Conservation (phyloP, 495 filamentous ascomycete species). For the Penicillium taxi region DNA sequence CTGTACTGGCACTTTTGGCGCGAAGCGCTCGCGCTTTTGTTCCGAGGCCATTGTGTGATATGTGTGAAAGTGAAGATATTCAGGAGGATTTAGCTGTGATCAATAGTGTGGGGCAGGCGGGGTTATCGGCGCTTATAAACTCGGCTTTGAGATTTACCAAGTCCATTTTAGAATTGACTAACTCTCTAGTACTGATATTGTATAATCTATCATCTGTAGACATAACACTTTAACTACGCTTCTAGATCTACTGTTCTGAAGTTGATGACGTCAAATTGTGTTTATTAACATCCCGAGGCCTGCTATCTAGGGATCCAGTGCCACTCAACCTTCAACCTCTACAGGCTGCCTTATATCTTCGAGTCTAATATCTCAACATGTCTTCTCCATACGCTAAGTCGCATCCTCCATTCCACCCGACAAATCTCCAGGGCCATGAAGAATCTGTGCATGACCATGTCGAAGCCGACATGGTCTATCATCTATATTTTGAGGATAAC, state of each 20-base stretch:
- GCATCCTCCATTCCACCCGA: conserved; percentile 1
- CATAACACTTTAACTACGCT: no score
- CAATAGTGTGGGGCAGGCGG: conserved; percentile 10
- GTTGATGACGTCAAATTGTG: no score
- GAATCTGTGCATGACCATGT: no score
- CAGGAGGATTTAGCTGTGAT: not conserved
- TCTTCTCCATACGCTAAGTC: not conserved
- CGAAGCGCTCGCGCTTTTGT: conserved; percentile 54
- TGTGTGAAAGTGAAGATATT: conserved; percentile 5
- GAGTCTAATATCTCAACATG: no score
- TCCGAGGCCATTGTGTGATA: conserved; percentile 28
- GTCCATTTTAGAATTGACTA: not conserved
- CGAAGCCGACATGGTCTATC: conserved; percentile 22
- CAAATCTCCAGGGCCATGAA: conserved; percentile 1
- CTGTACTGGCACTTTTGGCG: conserved; percentile 73
- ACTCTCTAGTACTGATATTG: not conserved
- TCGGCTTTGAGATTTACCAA: conserved; percentile 9
- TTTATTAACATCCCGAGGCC: no score
- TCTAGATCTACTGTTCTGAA: no score
- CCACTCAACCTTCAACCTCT: not conserved
- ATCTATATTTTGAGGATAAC: conserved; percentile 37
- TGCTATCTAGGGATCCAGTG: no score
- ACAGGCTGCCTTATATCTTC: not conserved
- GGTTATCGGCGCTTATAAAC: conserved; percentile 10
- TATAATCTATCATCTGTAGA: not conserved